These are phyloP conservation scores for Mycena latifolia DNA, from an alignment of 768 basidiomycete species.

Conservation along the genomic window DNA sequence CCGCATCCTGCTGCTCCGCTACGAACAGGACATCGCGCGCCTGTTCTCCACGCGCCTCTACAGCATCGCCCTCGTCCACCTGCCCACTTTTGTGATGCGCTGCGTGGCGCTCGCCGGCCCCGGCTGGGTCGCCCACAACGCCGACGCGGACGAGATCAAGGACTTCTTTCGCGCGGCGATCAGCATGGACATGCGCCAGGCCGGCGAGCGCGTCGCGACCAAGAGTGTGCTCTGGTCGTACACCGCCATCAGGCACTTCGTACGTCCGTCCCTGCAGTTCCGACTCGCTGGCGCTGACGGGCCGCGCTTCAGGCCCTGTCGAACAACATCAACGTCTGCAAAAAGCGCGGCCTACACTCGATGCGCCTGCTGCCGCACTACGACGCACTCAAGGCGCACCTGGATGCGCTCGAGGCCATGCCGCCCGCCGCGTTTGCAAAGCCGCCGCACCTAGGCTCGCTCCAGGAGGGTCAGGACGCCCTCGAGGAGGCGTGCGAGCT, in stretches of 20 bases:
- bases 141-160: conserved; percentile 77
- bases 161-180: conserved; percentile 80
- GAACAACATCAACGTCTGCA: conserved; percentile 75
- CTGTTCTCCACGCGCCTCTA: conserved; percentile 80
- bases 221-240: conserved; percentile 87
- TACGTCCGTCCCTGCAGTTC: too few species aligned
- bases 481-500: conserved; percentile 76
- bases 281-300: too few species aligned
- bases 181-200: conserved; percentile 83
- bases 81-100: conserved; percentile 77
- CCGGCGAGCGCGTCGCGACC: conserved; percentile 82
- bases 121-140: conserved; percentile 76
- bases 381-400: conserved; percentile 69
- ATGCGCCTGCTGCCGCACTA: conserved; percentile 72
- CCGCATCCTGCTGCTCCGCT: conserved; percentile 74
- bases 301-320: conserved; percentile 58
- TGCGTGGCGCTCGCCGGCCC: conserved; percentile 72
- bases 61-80: conserved; percentile 70
- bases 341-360: conserved; percentile 75
- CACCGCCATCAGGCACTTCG: conserved; percentile 81
- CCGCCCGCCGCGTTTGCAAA: conserved; percentile 70
- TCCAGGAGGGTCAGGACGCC: conserved; percentile 68
- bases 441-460: conserved; percentile 72
- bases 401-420: conserved; percentile 70
- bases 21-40: conserved; percentile 81